Percentiles rank a stretch among this genome's conserved stretches.
Conservation (phyloP, 208 protist species). For the Acanthamoeba comandoni region DNA sequence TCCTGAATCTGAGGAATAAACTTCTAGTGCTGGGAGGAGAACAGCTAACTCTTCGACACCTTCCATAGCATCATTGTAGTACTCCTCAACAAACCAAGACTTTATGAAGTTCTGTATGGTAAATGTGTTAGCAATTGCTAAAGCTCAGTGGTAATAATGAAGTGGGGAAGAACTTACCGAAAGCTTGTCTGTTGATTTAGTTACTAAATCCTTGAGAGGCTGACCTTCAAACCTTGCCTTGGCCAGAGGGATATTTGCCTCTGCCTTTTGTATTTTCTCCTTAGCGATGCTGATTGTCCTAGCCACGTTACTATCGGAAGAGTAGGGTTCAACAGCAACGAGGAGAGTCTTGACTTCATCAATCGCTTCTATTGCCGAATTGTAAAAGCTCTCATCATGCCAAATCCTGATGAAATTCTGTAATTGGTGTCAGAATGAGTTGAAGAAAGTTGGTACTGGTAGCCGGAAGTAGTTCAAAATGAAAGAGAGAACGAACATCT, state of each 20-base stretch:
- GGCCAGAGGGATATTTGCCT: constrained; percentile 13
- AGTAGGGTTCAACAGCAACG: neutral
- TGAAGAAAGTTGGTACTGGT: neutral
- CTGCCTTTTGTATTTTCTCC: neutral
- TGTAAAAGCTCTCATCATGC: constrained; percentile 24
- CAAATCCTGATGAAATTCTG: constrained; percentile 73
- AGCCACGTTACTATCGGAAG: neutral
- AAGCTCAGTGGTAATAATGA: too few relatives aligned
- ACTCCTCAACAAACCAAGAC: constrained; percentile 31
- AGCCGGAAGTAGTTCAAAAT: neutral
- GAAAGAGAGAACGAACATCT: neutral
- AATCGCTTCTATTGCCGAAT: neutral
- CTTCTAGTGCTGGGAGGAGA: constrained; percentile 41
- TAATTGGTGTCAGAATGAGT: neutral
- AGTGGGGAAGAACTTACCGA: too few relatives aligned
- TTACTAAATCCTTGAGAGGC: neutral
- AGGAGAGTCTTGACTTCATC: constrained; percentile 16
- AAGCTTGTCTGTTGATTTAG: constrained; percentile 2
- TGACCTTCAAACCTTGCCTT: neutral
- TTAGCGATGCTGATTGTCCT: neutral
- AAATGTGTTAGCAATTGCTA: too few relatives aligned
- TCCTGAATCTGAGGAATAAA: constrained; percentile 24
- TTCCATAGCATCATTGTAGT: constrained; percentile 57
- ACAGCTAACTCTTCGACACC: constrained; percentile 7
- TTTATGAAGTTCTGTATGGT: neutral